phyloP scores from a whole-genome alignment of 148 eudicot genomes.

The Rhododendron simsii region DNA sequence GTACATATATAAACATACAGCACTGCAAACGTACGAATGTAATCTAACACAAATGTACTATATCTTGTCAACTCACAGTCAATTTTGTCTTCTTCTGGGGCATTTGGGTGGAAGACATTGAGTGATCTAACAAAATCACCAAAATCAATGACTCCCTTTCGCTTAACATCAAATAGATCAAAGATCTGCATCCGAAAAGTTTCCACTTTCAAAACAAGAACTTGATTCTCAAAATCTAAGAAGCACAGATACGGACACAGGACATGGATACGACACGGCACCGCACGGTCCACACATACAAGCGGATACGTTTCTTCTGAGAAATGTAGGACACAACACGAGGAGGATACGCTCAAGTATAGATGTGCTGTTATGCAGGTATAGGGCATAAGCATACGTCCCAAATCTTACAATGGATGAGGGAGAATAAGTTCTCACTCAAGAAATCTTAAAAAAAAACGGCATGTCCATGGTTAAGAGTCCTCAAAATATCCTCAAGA shows the following conservation, averaged over 20 bases:
- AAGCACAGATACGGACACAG: background rate
- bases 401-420: too few species aligned
- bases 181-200: constrained; percentile 49
- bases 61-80: constrained; percentile 48
- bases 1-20: background rate
- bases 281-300: too few species aligned
- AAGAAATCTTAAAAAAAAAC: too few species aligned
- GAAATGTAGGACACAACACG: too few species aligned
- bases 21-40: background rate
- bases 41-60: background rate
- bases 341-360: too few species aligned
- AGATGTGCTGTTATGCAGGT: too few species aligned
- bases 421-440: too few species aligned
- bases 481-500: too few species aligned
- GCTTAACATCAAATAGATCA: constrained; percentile 83
- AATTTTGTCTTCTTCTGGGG: constrained; percentile 79
- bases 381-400: too few species aligned
- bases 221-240: background rate
- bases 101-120: constrained; percentile 87
- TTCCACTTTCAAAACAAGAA: background rate
- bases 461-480: too few species aligned
- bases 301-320: too few species aligned
- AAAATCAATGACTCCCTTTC: constrained; percentile 82
- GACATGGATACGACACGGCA: too few species aligned
- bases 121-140: constrained; percentile 88